Evolutionary conservation across 148 eudicot genomes (phyloP).

Genomic region (Persicaria tinctoria): DNA sequence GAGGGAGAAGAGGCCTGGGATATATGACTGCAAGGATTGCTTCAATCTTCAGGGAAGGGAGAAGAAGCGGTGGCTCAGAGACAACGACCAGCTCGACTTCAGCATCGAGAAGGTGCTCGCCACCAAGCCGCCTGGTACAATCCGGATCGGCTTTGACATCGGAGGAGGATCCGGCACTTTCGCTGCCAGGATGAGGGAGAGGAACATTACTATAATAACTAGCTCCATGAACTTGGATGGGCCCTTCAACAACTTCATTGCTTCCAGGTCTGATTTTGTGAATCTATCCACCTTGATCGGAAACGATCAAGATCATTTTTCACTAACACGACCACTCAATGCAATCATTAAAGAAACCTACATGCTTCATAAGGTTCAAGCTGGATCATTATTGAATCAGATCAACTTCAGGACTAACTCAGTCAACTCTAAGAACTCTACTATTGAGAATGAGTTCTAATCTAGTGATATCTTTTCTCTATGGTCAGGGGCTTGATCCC

Average conservation of each 20-base stretch:
- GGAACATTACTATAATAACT: constrained; percentile 57
- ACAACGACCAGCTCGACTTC: neutral
- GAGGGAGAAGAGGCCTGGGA: constrained; percentile 22
- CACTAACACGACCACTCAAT: too few relatives aligned
- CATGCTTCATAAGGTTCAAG: too few relatives aligned
- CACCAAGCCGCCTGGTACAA: neutral
- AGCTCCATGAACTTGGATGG: constrained; percentile 75
- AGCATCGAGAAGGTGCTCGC: neutral
- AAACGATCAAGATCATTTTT: too few relatives aligned
- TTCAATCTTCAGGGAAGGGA: constrained; percentile 6
- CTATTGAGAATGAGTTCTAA: too few relatives aligned
- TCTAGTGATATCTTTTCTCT: neutral
- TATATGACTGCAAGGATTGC: constrained; percentile 30
- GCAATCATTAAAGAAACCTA: too few relatives aligned
- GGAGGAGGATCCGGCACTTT: constrained; percentile 76
- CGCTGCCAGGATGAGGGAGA: constrained; percentile 56
- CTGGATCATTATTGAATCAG: too few relatives aligned
- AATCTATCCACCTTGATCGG: too few relatives aligned
- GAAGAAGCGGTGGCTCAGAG: constrained; percentile 16
- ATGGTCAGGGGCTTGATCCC: constrained; percentile 52
- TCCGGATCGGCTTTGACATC: constrained; percentile 56
- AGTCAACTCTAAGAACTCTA: too few relatives aligned
- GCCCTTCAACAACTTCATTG: constrained; percentile 41
- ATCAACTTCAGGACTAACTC: too few relatives aligned
- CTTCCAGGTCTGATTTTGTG: neutral